These are phyloP conservation scores for Stephania yunnanensis DNA, from an alignment of 164 flowering plant species.

Conservation along the genomic window DNA sequence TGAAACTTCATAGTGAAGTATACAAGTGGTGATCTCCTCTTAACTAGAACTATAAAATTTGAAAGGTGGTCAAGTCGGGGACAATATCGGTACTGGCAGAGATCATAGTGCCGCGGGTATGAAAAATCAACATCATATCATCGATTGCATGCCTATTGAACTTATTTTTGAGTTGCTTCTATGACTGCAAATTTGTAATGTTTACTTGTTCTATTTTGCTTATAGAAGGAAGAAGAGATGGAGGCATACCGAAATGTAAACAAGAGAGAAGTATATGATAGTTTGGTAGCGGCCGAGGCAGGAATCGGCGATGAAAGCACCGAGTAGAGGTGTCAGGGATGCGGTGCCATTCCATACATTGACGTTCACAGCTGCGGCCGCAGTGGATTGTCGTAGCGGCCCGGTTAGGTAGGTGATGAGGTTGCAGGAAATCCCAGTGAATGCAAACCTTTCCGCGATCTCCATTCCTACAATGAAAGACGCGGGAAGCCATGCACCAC, in stretches of 20 bases:
- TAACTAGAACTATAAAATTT: too few relatives aligned
- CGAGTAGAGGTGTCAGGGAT: neutral
- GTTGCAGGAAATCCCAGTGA: constrained; percentile 34
- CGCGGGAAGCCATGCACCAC: constrained; percentile 44
- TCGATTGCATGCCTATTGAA: too few relatives aligned
- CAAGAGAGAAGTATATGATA: constrained; percentile 22
- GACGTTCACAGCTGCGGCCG: constrained; percentile 23
- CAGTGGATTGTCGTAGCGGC: constrained; percentile 25
- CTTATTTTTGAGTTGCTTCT: too few relatives aligned
- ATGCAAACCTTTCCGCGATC: constrained; percentile 43
- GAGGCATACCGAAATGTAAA: constrained; percentile 26
- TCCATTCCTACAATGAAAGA: constrained; percentile 40
- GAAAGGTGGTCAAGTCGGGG: too few relatives aligned
- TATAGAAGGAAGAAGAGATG: too few relatives aligned
- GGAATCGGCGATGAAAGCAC: constrained; percentile 25
- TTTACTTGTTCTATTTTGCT: too few relatives aligned
- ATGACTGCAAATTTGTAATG: too few relatives aligned
- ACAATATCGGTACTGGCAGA: too few relatives aligned
- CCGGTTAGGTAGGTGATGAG: constrained; percentile 38
- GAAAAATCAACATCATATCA: too few relatives aligned
- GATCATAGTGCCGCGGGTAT: too few relatives aligned
- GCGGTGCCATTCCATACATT: constrained; percentile 10
- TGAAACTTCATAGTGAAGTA: too few relatives aligned
- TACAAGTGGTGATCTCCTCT: too few relatives aligned
- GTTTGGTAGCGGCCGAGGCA: constrained; percentile 30